These are phyloP conservation scores for Starmerella potacharoeniae DNA, from an alignment of 805 yeast species.

Conservation along the genomic window DNA sequence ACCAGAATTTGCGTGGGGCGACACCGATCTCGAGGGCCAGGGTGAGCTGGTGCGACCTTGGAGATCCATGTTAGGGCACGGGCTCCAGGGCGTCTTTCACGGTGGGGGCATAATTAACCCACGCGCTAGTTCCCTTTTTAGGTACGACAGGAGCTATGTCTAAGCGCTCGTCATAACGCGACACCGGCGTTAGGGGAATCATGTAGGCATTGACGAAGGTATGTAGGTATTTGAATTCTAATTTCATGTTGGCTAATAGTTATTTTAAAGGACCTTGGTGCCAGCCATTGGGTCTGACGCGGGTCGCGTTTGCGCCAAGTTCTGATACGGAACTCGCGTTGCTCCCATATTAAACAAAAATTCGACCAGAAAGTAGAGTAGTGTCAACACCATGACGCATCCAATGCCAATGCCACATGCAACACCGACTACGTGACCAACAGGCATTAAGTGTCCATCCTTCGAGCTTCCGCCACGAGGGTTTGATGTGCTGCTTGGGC, in stretches of 20 bases:
- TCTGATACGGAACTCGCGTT: slow-evolving; percentile 11
- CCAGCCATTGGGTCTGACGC: slow-evolving; percentile 8
- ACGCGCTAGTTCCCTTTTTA: background rate
- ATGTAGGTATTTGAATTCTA: too few species aligned
- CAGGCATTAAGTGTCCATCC: slow-evolving; percentile 26
- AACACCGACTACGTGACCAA: slow-evolving; percentile 59
- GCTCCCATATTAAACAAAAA: slow-evolving; percentile 2
- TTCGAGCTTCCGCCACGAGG: background rate
- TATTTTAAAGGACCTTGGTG: background rate
- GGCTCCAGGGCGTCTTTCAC: background rate
- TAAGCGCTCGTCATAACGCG: too few species aligned
- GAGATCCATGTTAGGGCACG: background rate
- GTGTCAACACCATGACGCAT: slow-evolving; percentile 34
- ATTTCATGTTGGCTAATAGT: background rate
- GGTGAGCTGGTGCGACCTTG: background rate
- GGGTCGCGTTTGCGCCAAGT: slow-evolving; percentile 13
- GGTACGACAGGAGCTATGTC: too few species aligned
- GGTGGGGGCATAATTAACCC: background rate
- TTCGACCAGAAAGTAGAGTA: slow-evolving; percentile 31
- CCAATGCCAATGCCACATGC: slow-evolving; percentile 58
- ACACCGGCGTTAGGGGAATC: too few species aligned
- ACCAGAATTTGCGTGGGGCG: background rate
- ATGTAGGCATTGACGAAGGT: too few species aligned
- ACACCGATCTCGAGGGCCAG: slow-evolving; percentile 1
- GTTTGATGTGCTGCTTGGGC: background rate